A percentile compares a stretch with the other conserved stretches of the same genome.
Conservation (phyloP, 768 basidiomycete genomes). For the Roridomyces roridus region DNA sequence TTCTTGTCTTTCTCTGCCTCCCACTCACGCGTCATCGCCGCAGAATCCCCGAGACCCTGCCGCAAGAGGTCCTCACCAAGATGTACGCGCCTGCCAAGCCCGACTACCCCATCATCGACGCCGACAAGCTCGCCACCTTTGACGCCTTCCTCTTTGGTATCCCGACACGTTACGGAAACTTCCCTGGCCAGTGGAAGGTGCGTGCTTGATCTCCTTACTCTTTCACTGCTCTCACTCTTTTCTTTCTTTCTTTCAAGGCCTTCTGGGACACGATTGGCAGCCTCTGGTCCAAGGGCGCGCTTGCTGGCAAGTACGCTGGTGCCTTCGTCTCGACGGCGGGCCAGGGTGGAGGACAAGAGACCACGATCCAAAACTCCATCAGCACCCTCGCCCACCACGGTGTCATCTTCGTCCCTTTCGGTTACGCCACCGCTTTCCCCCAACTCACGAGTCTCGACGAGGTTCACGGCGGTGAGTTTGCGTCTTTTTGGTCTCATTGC, state of each 20-base stretch:
- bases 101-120: constrained; percentile 70
- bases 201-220: background rate
- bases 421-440: constrained; percentile 58
- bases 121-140: constrained; percentile 56
- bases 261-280: constrained; percentile 82
- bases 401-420: constrained; percentile 74
- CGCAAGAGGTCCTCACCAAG: constrained; percentile 65
- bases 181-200: constrained; percentile 74
- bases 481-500: background rate
- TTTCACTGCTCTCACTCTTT: background rate
- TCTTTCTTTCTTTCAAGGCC: constrained; percentile 45
- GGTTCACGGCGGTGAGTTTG: constrained; percentile 61
- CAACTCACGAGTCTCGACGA: constrained; percentile 48
- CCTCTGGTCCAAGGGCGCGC: constrained; percentile 63
- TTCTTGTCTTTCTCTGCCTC: background rate
- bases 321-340: constrained; percentile 76
- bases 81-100: constrained; percentile 79
- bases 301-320: constrained; percentile 78
- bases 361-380: constrained; percentile 56
- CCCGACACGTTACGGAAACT: constrained; percentile 78
- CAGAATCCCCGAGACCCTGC: constrained; percentile 82
- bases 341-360: constrained; percentile 83
- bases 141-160: constrained; percentile 79
- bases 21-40: background rate
- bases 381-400: constrained; percentile 77